phyloP scores from a whole-genome alignment of 139 green algal species.

The Chlamydomonas incerta region DNA sequence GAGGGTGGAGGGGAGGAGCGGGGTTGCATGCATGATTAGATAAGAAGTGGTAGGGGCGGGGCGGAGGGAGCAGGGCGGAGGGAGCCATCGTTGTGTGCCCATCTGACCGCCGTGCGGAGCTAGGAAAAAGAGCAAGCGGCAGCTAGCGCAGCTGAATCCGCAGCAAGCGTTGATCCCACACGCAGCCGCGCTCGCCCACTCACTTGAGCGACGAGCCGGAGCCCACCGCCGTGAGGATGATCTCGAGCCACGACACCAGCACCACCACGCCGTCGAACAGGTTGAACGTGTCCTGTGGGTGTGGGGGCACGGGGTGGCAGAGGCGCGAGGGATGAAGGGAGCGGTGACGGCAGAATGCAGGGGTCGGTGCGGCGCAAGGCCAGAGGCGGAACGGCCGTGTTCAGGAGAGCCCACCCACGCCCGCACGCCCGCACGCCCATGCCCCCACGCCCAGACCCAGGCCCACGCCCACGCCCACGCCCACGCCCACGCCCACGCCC shows the following conservation, averaged over 20 bases:
- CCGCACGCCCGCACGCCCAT: no score
- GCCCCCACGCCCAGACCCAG: no score
- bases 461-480: no score
- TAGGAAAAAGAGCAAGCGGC: no score
- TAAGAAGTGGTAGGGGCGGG: not conserved
- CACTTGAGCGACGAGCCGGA: not conserved
- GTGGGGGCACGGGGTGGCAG: not conserved
- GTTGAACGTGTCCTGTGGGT: constrained; percentile 71
- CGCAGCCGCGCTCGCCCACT: not conserved
- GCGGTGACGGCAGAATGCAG: not conserved
- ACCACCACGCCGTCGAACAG: constrained; percentile 79
- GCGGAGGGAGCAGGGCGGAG: not conserved
- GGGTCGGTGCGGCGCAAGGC: not conserved
- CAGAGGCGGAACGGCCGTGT: not conserved
- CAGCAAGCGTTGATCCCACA: not conserved
- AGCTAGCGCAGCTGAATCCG: no score
- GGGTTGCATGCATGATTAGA: no score
- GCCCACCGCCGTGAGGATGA: constrained; percentile 50
- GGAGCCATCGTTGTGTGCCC: no score
- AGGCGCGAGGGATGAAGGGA: not conserved
- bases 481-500: no score
- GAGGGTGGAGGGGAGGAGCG: no score
- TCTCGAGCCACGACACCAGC: constrained; percentile 12
- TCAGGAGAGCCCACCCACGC: not conserved
- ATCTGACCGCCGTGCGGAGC: no score